Conservation (phyloP, 495 filamentous ascomycete genomes). For the Tuber calosporum region DNA sequence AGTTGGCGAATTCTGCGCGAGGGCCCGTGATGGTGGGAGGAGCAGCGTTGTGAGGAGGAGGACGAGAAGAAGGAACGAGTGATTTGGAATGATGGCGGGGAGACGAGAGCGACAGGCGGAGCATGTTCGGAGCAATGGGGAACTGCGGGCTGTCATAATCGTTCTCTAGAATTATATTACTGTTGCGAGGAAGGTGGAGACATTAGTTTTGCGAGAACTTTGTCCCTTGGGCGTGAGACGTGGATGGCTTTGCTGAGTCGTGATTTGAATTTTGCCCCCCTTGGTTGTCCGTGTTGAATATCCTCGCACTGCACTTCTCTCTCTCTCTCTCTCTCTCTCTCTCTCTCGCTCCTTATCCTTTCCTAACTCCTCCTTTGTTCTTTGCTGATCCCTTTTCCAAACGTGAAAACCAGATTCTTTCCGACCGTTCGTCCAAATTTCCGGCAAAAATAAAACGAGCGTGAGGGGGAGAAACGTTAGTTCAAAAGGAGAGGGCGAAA, state of each 20-base stretch:
- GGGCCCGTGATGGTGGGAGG: slow-evolving; percentile 2
- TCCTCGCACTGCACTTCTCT: not conserved
- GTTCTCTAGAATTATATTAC: not conserved
- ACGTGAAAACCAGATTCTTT: not conserved
- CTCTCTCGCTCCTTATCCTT: too few species aligned
- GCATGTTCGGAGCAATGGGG: not conserved
- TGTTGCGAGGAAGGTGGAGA: not conserved
- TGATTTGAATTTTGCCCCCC: not conserved
- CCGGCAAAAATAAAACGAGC: not conserved
- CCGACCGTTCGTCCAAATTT: not conserved
- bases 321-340: too few species aligned
- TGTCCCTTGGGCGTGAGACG: not conserved
- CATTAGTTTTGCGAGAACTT: not conserved
- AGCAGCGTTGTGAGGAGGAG: slow-evolving; percentile 14
- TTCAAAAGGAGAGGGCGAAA: not conserved
- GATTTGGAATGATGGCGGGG: slow-evolving; percentile 28
- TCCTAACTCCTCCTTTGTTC: not conserved
- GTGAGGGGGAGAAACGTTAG: not conserved
- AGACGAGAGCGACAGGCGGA: not conserved
- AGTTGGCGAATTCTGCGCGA: not conserved
- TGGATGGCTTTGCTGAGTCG: not conserved
- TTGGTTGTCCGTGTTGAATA: not conserved
- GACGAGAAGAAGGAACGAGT: slow-evolving; percentile 26
- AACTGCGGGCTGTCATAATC: not conserved
- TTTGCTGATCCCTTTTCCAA: not conserved